Conservation (phyloP, 1,284 basidiomycete genomes). For the Trametes versicolor region DNA sequence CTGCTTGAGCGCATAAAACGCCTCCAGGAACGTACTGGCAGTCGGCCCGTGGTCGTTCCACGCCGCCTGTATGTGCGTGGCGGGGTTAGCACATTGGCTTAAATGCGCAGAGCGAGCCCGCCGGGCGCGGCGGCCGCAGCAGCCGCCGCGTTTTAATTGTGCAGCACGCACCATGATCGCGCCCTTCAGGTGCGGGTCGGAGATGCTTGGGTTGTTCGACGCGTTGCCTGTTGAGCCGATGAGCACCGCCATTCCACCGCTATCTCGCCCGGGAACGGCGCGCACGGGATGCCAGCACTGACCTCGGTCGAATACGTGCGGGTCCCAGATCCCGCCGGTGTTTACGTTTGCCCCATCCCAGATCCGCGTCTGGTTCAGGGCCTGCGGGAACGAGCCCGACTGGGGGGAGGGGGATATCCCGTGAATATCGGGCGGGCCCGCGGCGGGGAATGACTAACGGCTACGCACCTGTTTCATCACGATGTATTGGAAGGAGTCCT, state of each 20-base stretch:
- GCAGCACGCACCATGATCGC: conserved; percentile 37
- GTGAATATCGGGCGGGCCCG: conserved; percentile 2
- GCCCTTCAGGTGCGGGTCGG: conserved; percentile 35
- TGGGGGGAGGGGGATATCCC: conserved; percentile 10
- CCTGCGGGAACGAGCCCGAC: conserved; percentile 39
- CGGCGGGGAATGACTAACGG: conserved; percentile 20
- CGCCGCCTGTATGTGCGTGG: conserved; percentile 27
- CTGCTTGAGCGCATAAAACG: conserved; percentile 40
- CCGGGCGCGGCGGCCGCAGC: background rate
- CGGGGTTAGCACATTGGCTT: conserved; percentile 10
- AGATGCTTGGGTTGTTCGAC: conserved; percentile 38
- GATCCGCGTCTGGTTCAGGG: conserved; percentile 41
- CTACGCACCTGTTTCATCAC: conserved; percentile 42
- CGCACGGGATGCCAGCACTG: background rate
- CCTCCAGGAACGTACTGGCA: conserved; percentile 39
- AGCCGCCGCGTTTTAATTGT: background rate
- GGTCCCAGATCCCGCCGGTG: conserved; percentile 41
- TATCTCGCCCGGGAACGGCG: background rate
- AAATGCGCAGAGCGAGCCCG: background rate
- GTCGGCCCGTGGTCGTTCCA: conserved; percentile 44
- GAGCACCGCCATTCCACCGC: conserved; percentile 4
- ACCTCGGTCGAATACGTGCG: conserved; percentile 41
- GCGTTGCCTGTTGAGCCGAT: conserved; percentile 34
- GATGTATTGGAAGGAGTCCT: conserved; percentile 45
- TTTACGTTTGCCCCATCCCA: conserved; percentile 41